Conservation (phyloP, 176 grass and related monocot genomes). For the Otatea glauca region DNA sequence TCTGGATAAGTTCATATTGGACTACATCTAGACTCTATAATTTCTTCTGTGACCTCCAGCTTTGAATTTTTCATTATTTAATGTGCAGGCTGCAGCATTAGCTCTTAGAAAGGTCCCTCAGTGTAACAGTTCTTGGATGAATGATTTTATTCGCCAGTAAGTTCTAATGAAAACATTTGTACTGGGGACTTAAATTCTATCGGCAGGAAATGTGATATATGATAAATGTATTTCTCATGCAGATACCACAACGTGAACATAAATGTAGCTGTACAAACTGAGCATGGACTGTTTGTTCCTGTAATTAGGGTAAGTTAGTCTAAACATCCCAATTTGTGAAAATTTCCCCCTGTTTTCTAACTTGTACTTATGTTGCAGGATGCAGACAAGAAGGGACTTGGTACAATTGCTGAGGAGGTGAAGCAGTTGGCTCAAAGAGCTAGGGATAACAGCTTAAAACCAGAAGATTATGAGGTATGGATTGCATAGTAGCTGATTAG, state of each 20-base stretch:
- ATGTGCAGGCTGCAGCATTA: conserved; percentile 83
- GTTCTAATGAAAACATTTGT: conserved; percentile 34
- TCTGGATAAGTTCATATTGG: background rate
- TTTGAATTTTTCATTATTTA: conserved; percentile 17
- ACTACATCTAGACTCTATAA: background rate
- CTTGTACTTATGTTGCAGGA: conserved; percentile 56
- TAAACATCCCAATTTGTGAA: background rate
- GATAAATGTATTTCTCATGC: conserved; percentile 33
- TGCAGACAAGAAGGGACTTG: conserved; percentile 93
- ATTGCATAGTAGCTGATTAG: background rate
- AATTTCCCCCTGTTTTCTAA: conserved; percentile 2
- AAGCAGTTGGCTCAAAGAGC: conserved; percentile 86
- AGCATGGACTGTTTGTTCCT: conserved; percentile 95
- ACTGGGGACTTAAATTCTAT: background rate
- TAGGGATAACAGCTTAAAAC: conserved; percentile 87
- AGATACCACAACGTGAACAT: conserved; percentile 96
- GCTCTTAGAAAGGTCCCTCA: conserved; percentile 90
- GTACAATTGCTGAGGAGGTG: conserved; percentile 87
- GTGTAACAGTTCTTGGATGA: conserved; percentile 96
- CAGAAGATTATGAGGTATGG: conserved; percentile 84
- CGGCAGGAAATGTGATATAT: conserved; percentile 20
- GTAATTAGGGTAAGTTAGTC: conserved; percentile 71
- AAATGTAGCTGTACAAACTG: conserved; percentile 93
- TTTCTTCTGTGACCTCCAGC: background rate
- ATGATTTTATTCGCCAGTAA: conserved; percentile 96